Evolutionary conservation across 2,329 filamentous ascomycete species (phyloP), one percentile per base, ranked within the genome.

Genomic region (Hypoxylon sp.): DNA sequence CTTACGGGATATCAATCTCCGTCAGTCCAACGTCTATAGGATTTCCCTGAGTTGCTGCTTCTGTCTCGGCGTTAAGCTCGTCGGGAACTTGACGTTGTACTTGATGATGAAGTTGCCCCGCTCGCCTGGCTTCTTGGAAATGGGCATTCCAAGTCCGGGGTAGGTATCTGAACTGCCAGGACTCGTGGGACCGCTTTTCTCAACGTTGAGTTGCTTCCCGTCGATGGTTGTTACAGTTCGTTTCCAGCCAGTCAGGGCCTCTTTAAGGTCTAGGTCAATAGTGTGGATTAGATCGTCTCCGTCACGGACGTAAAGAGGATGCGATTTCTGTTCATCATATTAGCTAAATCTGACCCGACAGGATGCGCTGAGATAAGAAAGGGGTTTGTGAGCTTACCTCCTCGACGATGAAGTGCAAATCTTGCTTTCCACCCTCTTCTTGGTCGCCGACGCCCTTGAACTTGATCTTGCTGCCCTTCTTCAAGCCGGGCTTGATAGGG

Each of bases 391-490:
- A 26, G 45, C 89, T 83, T 87, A 94, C 93, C 90, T 97, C 95
- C 79, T 93, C 91, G 20, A 99, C 87, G 62, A 99, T 91, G 74
- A 99, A 97, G 78, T 97, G 94, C 54, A 99, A 80, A 79, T 99
- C 96, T 78, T 99, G 96, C 63, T 93, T 92, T 12, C 95, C 95
- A 42, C 96, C 96, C 76, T 98, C 96, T 66, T 97, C 93, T 78
- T 98, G 94, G 79, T 99, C 96, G 9, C 96, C 96, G n/a, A 99
- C 94, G 42, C 95, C 93, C 75, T 92, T 92, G 77, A 97, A 99
- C 81, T 97, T 97, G 80, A 99, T 97, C 85, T 98, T 99, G 75
- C 93, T 97, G 28, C 96, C 96, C 73, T 96, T 94, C 82, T 98
- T 97, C 79, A 98, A 82, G 63, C 96, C 96, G 4, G 93, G 90